A percentile compares a stretch with the other conserved stretches of the same genome.
Conservation (phyloP, 2,329 filamentous ascomycete species). For the Neoascochyta sp. region DNA sequence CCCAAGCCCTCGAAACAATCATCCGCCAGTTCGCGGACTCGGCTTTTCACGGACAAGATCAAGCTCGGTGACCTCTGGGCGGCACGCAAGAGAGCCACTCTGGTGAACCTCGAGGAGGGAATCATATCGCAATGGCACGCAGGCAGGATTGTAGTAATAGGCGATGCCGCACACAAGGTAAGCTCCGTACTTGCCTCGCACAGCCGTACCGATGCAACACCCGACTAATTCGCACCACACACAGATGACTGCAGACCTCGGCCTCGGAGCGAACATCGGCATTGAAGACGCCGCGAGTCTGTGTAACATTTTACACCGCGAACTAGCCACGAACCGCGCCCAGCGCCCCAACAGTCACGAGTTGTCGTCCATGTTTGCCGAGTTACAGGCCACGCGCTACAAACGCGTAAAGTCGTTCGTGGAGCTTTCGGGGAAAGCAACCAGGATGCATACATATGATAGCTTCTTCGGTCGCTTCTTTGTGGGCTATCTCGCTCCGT, state of each 20-base stretch:
- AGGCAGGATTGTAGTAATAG: constrained; percentile 40
- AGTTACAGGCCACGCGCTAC: constrained; percentile 12
- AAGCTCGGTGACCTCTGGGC: constrained; percentile 37
- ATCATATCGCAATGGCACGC: constrained; percentile 42
- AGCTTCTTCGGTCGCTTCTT: constrained; percentile 6
- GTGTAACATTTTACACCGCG: constrained; percentile 12
- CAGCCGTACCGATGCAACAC: no score
- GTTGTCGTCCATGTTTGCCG: constrained; percentile 7
- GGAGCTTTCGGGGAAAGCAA: constrained; percentile 7
- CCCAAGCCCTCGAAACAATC: constrained; percentile 28
- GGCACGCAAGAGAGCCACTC: constrained; percentile 14
- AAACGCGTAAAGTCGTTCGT: constrained; percentile 8
- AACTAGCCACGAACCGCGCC: constrained; percentile 6
- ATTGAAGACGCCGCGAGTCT: constrained; percentile 19
- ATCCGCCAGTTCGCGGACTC: constrained; percentile 23
- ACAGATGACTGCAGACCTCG: constrained; percentile 18
- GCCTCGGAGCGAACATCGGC: constrained; percentile 18
- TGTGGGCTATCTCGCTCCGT: constrained; percentile 4
- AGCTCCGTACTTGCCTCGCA: no score
- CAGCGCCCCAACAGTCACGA: constrained; percentile 6
- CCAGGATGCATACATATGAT: constrained; percentile 11
- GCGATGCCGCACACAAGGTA: constrained; percentile 45
- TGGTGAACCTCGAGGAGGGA: constrained; percentile 37
- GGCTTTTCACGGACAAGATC: constrained; percentile 22
- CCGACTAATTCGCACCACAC: background rate